Evolutionary conservation across 306 rosid species (phyloP), one percentile per base, ranked within the genome.

Genomic region (Pterocarpus santalinus): DNA sequence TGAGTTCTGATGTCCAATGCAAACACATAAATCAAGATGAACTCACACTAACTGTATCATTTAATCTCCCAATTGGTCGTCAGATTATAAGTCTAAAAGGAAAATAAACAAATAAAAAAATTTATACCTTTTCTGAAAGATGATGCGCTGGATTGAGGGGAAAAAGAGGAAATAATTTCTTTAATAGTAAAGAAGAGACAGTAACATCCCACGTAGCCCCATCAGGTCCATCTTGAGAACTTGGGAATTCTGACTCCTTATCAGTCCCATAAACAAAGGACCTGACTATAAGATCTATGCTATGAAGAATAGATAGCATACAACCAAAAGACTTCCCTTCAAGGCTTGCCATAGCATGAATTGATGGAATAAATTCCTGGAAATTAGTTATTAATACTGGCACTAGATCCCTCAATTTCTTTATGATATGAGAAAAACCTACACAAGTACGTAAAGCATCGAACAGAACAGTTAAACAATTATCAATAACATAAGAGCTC

Each of bases 301-400:
- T 79, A 22, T 80, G 83, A 80, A 95, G 93, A 69, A 93, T 74
- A 58, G 84, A 89, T 69, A 78, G 13, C 89, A 91, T 79, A 84
- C 96, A 95, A 75, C 91, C 91, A 87, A 87, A 91, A 57, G 90
- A 85, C 65, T 83, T 94, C 61, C 81, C 84, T 74, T 87, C 94
- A 75, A 90, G 85, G 76, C 76, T 67, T 61, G 84, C 81, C 41
- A 22, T 83, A 68, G 85, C 71, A 63, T 83, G 88, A 85, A 81
- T 68, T 36, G 33, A 71, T 2, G 89, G 86, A 81, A 86, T 78
- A 79, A 91, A 91, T 76, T 91, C 99, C 83, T 78, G 91, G 88
- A 93, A 90, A 90, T 87, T 90, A 85, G 85, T 85, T 43, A 89
- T 79, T 79, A 95, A 85, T 61, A 87, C 81, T 68, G 92, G 94